Evolutionary conservation across 78 protist genomes (phyloP), one percentile per base, ranked within the genome.

Genomic region (Dictyostelium brefeldianum): DNA sequence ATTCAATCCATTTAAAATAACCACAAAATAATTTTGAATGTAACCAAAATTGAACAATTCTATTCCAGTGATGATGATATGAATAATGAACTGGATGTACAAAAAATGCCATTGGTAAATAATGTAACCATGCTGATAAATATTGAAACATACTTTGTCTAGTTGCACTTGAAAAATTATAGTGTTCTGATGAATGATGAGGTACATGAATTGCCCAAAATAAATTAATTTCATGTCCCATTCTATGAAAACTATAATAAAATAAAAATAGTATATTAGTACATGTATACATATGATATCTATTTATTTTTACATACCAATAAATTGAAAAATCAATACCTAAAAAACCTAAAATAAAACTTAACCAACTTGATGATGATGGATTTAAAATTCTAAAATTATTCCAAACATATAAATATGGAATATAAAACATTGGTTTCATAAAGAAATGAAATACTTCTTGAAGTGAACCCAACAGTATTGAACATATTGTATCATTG

Each of bases 31-130:
- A 11, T 18, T 80, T 65, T 25, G 73, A 18, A 31, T 59, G 47
- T 18, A 80, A 48, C 48, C 41, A 75, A 48, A 75, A 75, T 75
- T 75, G 65, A 14, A 75, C 48, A 1, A 75, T 75, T 75, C 81
- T 75, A 75, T 75, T 75, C 81, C 81, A 75, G 25, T 75, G 81
- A 75, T 75, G 62, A 75, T 75, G 81, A 25, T 48, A 75, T 25
- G 81, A 75, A 48, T 75, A 75, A 75, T 75, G 81, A 25, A 75
- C 29, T 18, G 81, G 81, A 48, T 75, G 56, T 1, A 75, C 81
- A 11, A 75, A 41, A 25, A 75, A 48, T 75, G 81, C 81, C 81
- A 75, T 41, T 75, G 81, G 81, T 75, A 75, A 75, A 48, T 75
- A 75, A 48, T 75, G 81, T 75, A 75, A 14, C 81, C 81, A 75